Conservation (phyloP, 73 alveolate species). For the Chromera velia region DNA sequence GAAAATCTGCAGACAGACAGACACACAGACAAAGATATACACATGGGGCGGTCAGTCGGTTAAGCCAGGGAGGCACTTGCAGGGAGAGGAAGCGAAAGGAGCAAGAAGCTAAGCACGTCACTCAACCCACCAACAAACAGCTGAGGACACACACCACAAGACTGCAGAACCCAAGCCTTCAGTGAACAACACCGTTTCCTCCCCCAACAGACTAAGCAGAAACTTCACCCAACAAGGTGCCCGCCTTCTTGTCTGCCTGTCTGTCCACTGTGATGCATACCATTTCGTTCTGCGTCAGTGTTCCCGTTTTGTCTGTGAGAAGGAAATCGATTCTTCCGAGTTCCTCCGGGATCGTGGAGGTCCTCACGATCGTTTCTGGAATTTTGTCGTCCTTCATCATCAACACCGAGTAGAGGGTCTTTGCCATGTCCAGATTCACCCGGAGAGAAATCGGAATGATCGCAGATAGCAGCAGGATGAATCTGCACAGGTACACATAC, state of each 20-base stretch:
- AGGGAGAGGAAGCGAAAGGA: too few relatives aligned
- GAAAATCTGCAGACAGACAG: too few relatives aligned
- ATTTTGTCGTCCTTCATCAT: slow-evolving; percentile 61
- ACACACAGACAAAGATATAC: too few relatives aligned
- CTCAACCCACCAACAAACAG: too few relatives aligned
- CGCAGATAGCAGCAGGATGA: slow-evolving; percentile 60
- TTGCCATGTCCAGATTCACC: slow-evolving; percentile 81
- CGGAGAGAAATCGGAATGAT: slow-evolving; percentile 78
- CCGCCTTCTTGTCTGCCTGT: slow-evolving; percentile 61
- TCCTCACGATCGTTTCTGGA: slow-evolving; percentile 73
- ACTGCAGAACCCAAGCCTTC: too few relatives aligned
- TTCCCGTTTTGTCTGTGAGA: slow-evolving; percentile 88
- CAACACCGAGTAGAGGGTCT: slow-evolving; percentile 42
- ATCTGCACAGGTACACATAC: slow-evolving; percentile 48
- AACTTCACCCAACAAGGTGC: too few relatives aligned
- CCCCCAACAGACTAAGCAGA: too few relatives aligned
- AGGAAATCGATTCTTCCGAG: slow-evolving; percentile 76
- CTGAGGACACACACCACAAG: too few relatives aligned
- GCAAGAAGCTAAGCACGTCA: too few relatives aligned
- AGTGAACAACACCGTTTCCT: too few relatives aligned
- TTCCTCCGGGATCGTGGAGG: slow-evolving; percentile 80
- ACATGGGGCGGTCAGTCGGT: too few relatives aligned
- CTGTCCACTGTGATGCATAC: slow-evolving; percentile 66
- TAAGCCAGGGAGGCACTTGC: too few relatives aligned
- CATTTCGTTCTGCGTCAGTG: slow-evolving; percentile 86